phyloP scores from a whole-genome alignment of 495 filamentous ascomycete species.

The Cladorrhinum samala region DNA sequence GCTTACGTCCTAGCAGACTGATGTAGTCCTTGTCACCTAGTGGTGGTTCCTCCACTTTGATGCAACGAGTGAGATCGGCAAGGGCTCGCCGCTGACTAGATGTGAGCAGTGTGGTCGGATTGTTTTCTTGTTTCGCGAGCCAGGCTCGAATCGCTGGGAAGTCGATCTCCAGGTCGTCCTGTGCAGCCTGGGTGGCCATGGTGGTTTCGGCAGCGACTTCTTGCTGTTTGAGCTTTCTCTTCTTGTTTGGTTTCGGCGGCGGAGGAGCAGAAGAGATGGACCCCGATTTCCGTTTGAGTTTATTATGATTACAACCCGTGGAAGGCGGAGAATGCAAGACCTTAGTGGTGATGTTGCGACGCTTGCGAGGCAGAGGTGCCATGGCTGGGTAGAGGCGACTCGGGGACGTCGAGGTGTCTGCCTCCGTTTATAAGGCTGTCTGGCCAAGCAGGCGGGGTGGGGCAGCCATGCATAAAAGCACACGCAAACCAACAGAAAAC shows the following conservation, averaged over 20 bases:
- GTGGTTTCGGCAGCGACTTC: not conserved
- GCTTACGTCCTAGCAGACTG: constrained; percentile 29
- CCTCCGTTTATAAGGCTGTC: not conserved
- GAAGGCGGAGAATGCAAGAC: too few relatives aligned
- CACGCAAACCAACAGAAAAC: too few relatives aligned
- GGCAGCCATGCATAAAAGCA: not conserved
- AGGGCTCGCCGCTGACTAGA: constrained; percentile 27
- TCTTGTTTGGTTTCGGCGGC: not conserved
- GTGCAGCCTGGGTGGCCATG: not conserved
- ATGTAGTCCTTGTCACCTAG: constrained; percentile 33
- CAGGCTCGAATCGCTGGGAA: constrained; percentile 30
- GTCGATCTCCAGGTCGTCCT: constrained; percentile 15
- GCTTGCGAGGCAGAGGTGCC: too few relatives aligned
- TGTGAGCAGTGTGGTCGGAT: constrained; percentile 24
- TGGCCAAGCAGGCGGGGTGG: not conserved
- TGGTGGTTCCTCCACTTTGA: constrained; percentile 22
- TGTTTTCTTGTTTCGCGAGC: constrained; percentile 27
- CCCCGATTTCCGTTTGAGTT: too few relatives aligned
- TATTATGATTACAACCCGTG: too few relatives aligned
- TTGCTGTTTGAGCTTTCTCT: not conserved
- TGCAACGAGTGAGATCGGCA: constrained; percentile 21
- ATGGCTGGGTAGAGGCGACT: not conserved
- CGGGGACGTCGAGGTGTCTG: not conserved
- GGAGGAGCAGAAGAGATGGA: not conserved
- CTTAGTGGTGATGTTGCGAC: too few relatives aligned